A percentile compares a stretch with the other conserved stretches of the same genome.
Conservation (phyloP, 306 rosid species). For the Malus orientalis region DNA sequence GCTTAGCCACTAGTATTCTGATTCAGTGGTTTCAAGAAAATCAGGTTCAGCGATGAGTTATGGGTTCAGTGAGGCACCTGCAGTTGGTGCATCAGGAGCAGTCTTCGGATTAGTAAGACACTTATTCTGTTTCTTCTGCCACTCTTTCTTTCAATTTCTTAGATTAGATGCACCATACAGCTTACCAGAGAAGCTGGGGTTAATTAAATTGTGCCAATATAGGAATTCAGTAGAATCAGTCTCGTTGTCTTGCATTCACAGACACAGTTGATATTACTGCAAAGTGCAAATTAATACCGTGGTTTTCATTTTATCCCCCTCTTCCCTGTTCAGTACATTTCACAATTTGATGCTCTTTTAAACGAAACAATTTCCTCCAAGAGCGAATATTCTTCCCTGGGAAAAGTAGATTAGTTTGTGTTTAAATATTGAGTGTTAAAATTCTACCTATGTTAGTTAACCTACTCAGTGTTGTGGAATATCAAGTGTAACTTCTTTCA, state of each 20-base stretch:
- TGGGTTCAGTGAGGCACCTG: constrained; percentile 60
- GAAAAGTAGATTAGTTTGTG: not conserved
- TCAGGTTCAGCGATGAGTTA: constrained; percentile 90
- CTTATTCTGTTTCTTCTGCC: not conserved
- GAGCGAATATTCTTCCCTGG: not conserved
- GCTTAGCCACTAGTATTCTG: constrained; percentile 39
- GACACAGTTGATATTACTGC: not conserved
- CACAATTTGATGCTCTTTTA: not conserved
- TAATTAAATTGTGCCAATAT: not conserved
- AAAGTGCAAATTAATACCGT: too few species aligned
- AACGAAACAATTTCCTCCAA: not conserved
- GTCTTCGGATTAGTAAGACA: constrained; percentile 79
- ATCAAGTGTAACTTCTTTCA: not conserved
- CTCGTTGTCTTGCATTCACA: not conserved
- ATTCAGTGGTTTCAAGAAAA: constrained; percentile 48
- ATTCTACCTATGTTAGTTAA: not conserved
- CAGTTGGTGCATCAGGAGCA: constrained; percentile 94
- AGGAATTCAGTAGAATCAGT: not conserved
- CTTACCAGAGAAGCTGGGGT: not conserved
- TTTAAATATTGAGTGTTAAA: not conserved
- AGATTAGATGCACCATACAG: not conserved
- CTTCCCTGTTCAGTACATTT: not conserved
- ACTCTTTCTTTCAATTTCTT: not conserved
- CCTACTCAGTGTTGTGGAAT: not conserved
- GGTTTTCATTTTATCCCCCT: too few species aligned